Evolutionary conservation across 495 filamentous ascomycete genomes (phyloP), one percentile per base, ranked within the genome.

Genomic region (Cladorrhinum samala): DNA sequence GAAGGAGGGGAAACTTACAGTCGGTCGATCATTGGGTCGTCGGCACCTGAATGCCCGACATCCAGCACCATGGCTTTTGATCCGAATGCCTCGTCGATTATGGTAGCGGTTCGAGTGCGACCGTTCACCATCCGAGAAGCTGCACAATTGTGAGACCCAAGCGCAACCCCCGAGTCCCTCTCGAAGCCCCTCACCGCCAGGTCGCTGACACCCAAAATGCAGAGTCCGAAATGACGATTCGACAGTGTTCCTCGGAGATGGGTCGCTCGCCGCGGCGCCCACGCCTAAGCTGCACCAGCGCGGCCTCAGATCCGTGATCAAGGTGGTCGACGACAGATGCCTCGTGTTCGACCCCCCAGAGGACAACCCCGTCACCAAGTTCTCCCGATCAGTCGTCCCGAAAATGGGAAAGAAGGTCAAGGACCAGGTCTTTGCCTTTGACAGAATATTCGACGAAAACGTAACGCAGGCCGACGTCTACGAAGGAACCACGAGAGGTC

Each of bases 331-430:
- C 65, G 91, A 97, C 65, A 86, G 85, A 63, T 96, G 94, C 75
- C 72, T 99, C 92, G 83, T 99, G 20, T 99, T 99, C 70, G 93
- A 99, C 63, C 93, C 93, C 9, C 93, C 93, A 5, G 93, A 99
- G 68, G 94, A 97, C 63, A 95, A 86, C 62, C 88, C 93, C 2
- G 83, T 97, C n/a, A 88, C 94, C 50, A 86, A 85, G 57, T 95
- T 95, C 68, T 87, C 89, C 25, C 82, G 83, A 68, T 87, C 85
- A 21, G 84, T 94, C 14, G 82, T 93, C 1, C 86, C 91, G 7
- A 76, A 83, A 36, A 58, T 64, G 48, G 90, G 91, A 43, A 97
- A 95, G 65, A 84, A 92, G 54, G 88, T 95, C 61, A 99, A 99
- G 68, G 93, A 99, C 65, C 92, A 96, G 68, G 91, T 91, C 4